Evolutionary conservation across 2,329 filamentous ascomycete genomes (phyloP).

Genomic region (Penicillium polonicum): DNA sequence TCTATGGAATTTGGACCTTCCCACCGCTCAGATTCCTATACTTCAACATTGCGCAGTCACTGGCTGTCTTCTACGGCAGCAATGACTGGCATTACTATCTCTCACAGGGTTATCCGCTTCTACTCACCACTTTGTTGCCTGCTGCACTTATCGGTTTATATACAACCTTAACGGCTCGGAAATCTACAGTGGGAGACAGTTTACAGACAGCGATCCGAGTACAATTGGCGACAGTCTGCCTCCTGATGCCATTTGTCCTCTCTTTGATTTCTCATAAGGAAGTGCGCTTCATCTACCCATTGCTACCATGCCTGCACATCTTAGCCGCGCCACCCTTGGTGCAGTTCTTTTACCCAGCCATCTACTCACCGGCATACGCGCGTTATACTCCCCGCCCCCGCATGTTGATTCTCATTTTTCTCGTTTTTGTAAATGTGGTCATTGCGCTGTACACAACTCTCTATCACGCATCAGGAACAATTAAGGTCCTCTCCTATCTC

Average conservation of each 20-base stretch:
- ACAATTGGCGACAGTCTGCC: slow-evolving; percentile 58
- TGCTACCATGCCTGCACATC: slow-evolving; percentile 82
- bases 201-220: slow-evolving; percentile 46
- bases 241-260: slow-evolving; percentile 61
- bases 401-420: slow-evolving; percentile 52
- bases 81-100: slow-evolving; percentile 94
- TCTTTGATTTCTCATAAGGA: slow-evolving; percentile 92
- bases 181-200: slow-evolving; percentile 31
- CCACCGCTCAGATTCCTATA: slow-evolving; percentile 83
- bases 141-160: slow-evolving; percentile 69
- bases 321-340: slow-evolving; percentile 68
- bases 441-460: slow-evolving; percentile 72
- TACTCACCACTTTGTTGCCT: slow-evolving; percentile 79
- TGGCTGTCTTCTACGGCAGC: slow-evolving; percentile 88
- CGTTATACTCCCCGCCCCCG: slow-evolving; percentile 53
- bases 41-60: slow-evolving; percentile 83
- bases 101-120: slow-evolving; percentile 81
- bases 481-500: slow-evolving; percentile 72
- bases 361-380: slow-evolving; percentile 33
- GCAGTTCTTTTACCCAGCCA: slow-evolving; percentile 60
- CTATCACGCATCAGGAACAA: slow-evolving; percentile 76
- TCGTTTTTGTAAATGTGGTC: slow-evolving; percentile 65
- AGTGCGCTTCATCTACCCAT: slow-evolving; percentile 92
- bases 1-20: slow-evolving; percentile 84
- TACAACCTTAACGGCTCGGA: slow-evolving; percentile 44